Percentiles rank a stretch among this genome's conserved stretches.
phyloP scores from a whole-genome alignment of 2,329 filamentous ascomycete species.

The Pseudogymnoascus sp. region DNA sequence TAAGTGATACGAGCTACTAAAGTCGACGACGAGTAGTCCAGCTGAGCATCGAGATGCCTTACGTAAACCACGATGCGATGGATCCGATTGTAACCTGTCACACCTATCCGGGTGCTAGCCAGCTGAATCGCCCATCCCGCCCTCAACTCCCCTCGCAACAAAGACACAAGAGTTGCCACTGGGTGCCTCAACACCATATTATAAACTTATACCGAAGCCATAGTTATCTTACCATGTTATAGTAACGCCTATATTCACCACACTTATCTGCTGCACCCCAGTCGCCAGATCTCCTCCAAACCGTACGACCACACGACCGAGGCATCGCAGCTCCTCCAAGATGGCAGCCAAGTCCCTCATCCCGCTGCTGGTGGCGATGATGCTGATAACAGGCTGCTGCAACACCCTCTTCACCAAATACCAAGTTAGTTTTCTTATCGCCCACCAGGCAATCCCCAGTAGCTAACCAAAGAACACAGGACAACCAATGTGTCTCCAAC shows the following conservation, averaged over 20 bases:
- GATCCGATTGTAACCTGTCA: neutral
- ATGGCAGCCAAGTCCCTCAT: conserved; percentile 69
- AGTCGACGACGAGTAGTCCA: neutral
- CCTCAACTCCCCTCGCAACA: neutral
- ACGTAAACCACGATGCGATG: neutral
- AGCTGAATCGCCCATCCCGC: neutral
- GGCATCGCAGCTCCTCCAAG: conserved; percentile 8
- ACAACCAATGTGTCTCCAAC: conserved; percentile 93
- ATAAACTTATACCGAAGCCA: neutral
- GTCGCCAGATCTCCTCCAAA: neutral
- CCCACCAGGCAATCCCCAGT: neutral
- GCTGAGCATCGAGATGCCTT: neutral
- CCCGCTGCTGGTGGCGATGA: conserved; percentile 86
- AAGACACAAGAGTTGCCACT: neutral
- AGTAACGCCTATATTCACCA: neutral
- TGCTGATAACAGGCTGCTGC: conserved; percentile 91
- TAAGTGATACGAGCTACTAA: neutral
- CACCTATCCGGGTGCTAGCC: neutral
- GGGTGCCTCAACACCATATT: neutral
- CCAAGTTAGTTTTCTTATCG: conserved; percentile 51
- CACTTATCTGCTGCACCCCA: neutral
- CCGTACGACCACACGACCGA: neutral
- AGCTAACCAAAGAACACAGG: conserved; percentile 41
- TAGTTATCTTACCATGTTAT: neutral
- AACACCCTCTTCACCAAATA: conserved; percentile 97